phyloP scores from a whole-genome alignment of 768 basidiomycete species.

The Agaricus bisporus region DNA sequence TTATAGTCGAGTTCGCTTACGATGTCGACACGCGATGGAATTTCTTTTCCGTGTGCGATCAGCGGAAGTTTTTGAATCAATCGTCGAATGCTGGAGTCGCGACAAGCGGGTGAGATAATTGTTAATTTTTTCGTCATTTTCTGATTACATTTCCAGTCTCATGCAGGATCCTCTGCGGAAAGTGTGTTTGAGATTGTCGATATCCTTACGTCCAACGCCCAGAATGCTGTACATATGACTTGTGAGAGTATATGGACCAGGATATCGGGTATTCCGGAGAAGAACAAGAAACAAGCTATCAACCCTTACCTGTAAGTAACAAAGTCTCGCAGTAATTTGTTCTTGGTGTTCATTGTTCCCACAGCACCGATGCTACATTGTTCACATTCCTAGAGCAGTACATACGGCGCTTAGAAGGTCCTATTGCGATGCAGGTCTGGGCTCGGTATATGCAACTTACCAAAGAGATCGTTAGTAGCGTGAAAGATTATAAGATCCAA shows the following conservation, averaged over 20 bases:
- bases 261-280: constrained; percentile 49
- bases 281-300: constrained; percentile 50
- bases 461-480: constrained; percentile 65
- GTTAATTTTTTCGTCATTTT: not conserved
- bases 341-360: constrained; percentile 6
- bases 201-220: constrained; percentile 75
- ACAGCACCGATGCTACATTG: constrained; percentile 62
- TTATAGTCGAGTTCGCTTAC: constrained; percentile 55
- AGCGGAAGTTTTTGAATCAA: constrained; percentile 75
- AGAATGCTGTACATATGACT: constrained; percentile 81
- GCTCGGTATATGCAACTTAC: constrained; percentile 66
- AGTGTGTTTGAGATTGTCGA: constrained; percentile 81
- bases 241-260: constrained; percentile 77
- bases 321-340: not conserved
- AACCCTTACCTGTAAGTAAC: constrained; percentile 62
- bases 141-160: constrained; percentile 18
- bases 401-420: constrained; percentile 76
- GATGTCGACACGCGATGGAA: constrained; percentile 78
- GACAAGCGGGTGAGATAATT: constrained; percentile 39
- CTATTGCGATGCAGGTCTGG: constrained; percentile 93
- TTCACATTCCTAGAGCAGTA: constrained; percentile 90
- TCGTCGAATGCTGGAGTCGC: constrained; percentile 78
- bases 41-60: constrained; percentile 79
- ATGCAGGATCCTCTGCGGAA: constrained; percentile 33
- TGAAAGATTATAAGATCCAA: constrained; percentile 65